These are phyloP conservation scores for Phoma sp. DNA, from an alignment of 2,329 filamentous ascomycete genomes.

Conservation along the genomic window DNA sequence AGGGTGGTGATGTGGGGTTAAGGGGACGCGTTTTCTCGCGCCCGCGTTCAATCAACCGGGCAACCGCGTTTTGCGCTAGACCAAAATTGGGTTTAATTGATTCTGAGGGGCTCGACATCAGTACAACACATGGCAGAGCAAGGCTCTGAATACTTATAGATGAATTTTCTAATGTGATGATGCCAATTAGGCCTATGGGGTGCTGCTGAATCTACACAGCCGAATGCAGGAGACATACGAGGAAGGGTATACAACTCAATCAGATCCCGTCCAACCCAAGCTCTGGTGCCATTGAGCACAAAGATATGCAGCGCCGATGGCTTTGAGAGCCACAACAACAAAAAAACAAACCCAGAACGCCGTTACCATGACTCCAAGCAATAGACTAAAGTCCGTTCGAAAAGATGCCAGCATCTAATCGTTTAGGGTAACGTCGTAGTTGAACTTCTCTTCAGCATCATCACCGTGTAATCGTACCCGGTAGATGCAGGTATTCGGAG, in stretches of 20 bases:
- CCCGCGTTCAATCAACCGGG: constrained; percentile 8
- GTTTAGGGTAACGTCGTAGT: constrained; percentile 29
- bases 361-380: background rate
- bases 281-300: background rate
- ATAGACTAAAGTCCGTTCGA: background rate
- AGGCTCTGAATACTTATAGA: background rate
- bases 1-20: constrained; percentile 11
- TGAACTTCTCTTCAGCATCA: constrained; percentile 25
- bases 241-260: constrained; percentile 15
- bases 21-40: constrained; percentile 11
- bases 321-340: background rate
- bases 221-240: background rate
- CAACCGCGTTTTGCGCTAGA: constrained; percentile 13
- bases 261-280: background rate
- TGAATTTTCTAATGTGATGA: background rate
- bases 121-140: too few species aligned
- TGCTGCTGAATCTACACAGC: background rate
- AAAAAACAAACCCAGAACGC: background rate
- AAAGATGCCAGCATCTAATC: constrained; percentile 19
- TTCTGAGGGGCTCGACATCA: background rate
- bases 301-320: constrained; percentile 1
- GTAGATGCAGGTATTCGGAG: constrained; percentile 56
- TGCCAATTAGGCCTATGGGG: background rate
- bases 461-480: constrained; percentile 54
- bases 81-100: constrained; percentile 14